These are phyloP conservation scores for Globisporangium camurandrum DNA, from an alignment of 352 stramenopile genomes.

Conservation along the genomic window DNA sequence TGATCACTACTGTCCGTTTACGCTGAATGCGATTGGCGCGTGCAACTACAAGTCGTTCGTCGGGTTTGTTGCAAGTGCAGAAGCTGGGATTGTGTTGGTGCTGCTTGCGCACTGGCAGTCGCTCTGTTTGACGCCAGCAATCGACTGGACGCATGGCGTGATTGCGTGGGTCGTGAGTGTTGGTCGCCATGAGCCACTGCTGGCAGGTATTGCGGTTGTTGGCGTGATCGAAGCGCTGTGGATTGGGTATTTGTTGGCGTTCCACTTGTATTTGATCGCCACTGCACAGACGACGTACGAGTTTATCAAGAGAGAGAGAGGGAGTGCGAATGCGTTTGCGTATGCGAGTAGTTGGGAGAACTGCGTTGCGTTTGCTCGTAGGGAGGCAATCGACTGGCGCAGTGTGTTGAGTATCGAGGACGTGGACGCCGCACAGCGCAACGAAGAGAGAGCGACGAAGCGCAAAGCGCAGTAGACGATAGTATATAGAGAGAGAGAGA, in stretches of 20 bases:
- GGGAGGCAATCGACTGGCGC: conserved; percentile 39
- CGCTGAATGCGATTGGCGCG: conserved; percentile 91
- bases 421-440: conserved; percentile 11
- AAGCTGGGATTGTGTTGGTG: conserved; percentile 43
- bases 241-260: conserved; percentile 68
- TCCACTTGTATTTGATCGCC: conserved; percentile 57
- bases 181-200: conserved; percentile 50
- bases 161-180: conserved; percentile 36
- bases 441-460: conserved; percentile 4
- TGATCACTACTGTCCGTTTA: conserved; percentile 83
- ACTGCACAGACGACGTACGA: conserved; percentile 72
- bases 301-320: conserved; percentile 36
- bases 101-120: conserved; percentile 41
- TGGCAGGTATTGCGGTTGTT: conserved; percentile 46
- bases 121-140: conserved; percentile 6
- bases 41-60: conserved; percentile 93
- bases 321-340: conserved; percentile 27
- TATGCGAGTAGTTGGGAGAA: conserved; percentile 43
- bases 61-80: conserved; percentile 63
- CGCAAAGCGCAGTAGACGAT: conserved; percentile 23
- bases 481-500: too few species aligned
- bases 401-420: conserved; percentile 49
- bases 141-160: conserved; percentile 16
- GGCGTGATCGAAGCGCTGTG: conserved; percentile 49
- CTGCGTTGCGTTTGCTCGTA: conserved; percentile 35